phyloP scores from a whole-genome alignment of 2,329 filamentous ascomycete genomes.

The Sporothrix curviconia region DNA sequence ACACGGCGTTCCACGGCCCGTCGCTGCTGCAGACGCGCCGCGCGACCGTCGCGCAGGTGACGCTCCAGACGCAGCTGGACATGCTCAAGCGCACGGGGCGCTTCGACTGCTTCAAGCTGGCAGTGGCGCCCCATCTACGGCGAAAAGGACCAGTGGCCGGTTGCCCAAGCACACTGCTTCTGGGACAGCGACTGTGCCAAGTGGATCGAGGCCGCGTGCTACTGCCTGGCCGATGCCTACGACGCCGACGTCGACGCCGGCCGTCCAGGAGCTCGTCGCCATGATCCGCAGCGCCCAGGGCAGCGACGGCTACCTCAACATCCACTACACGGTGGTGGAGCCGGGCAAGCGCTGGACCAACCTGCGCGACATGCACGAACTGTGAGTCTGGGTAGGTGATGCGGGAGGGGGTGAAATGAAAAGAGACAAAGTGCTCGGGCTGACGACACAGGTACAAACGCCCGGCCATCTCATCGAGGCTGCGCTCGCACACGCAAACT shows the following conservation, averaged over 20 bases:
- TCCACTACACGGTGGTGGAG: constrained; percentile 4
- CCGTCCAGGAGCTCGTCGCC: background rate
- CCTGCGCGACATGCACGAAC: constrained; percentile 3
- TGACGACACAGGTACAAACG: background rate
- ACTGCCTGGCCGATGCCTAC: background rate
- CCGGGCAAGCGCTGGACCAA: background rate
- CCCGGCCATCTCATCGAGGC: background rate
- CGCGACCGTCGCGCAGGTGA: background rate
- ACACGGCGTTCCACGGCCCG: constrained; percentile 3
- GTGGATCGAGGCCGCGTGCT: constrained; percentile 4
- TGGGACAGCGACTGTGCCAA: constrained; percentile 5
- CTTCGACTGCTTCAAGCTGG: background rate
- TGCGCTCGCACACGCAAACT: background rate
- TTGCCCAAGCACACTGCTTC: constrained; percentile 2
- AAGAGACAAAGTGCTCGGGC: too few relatives aligned
- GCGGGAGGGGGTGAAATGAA: too few relatives aligned
- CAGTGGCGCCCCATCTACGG: background rate
- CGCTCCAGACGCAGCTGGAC: background rate
- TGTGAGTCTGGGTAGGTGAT: background rate
- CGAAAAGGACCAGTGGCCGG: background rate
- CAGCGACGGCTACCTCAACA: background rate
- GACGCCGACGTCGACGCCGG: background rate
- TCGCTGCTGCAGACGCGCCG: constrained; percentile 4
- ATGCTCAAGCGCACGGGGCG: constrained; percentile 4
- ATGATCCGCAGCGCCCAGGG: background rate